Percentiles rank a stretch among this genome's conserved stretches.
phyloP scores from a whole-genome alignment of 192 early-diverging fungal genomes.

The Backusella circina region DNA sequence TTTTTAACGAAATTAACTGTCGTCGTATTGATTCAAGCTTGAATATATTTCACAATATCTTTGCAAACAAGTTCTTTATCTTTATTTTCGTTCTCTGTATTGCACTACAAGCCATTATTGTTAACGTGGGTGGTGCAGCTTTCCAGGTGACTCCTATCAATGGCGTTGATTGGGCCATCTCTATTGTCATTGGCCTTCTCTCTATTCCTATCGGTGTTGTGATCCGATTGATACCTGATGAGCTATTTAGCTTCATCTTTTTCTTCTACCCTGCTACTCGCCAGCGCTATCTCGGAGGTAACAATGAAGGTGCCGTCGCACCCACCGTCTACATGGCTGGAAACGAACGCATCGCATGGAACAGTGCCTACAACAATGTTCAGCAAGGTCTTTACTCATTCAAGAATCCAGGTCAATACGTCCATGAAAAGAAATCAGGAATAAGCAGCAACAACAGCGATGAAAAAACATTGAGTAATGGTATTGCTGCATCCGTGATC shows the following conservation, averaged over 20 bases:
- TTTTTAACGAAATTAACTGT: constrained; percentile 90
- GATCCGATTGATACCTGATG: constrained; percentile 84
- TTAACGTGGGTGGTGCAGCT: constrained; percentile 83
- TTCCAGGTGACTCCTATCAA: constrained; percentile 73
- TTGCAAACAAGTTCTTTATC: constrained; percentile 77
- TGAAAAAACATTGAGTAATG: neutral
- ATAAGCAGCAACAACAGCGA: neutral
- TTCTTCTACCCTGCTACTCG: constrained; percentile 29
- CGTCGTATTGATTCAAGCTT: constrained; percentile 70
- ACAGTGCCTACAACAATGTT: neutral
- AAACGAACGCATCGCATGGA: constrained; percentile 44
- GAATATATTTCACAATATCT: constrained; percentile 86
- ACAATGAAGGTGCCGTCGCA: neutral
- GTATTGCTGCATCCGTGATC: constrained; percentile 32
- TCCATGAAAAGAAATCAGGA: neutral
- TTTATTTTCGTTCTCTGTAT: constrained; percentile 74
- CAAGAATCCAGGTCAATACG: neutral
- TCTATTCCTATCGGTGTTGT: constrained; percentile 83
- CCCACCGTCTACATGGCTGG: constrained; percentile 32
- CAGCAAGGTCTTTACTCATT: neutral
- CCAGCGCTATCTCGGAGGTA: constrained; percentile 19
- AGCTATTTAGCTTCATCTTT: constrained; percentile 33
- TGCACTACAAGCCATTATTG: constrained; percentile 80
- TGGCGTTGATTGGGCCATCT: constrained; percentile 80
- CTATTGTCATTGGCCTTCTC: constrained; percentile 71